These are phyloP conservation scores for Aspergillus sparsus DNA, from an alignment of 495 filamentous ascomycete species.

Conservation along the genomic window DNA sequence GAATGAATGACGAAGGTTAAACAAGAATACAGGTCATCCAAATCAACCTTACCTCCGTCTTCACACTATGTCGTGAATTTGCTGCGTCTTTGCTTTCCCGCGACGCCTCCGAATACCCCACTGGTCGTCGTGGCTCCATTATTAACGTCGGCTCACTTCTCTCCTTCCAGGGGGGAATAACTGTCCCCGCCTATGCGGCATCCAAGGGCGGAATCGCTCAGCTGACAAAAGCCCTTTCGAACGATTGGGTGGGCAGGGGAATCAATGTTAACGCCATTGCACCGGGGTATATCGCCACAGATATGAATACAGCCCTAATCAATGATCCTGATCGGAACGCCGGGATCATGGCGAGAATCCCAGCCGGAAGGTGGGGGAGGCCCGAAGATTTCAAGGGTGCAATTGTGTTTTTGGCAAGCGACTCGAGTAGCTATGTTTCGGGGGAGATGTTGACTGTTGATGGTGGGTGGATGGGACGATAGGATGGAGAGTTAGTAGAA, in stretches of 20 bases:
- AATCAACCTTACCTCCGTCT: constrained; percentile 81
- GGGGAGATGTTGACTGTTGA: constrained; percentile 79
- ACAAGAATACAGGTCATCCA: constrained; percentile 61
- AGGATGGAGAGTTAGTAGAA: constrained; percentile 4
- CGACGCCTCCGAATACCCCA: constrained; percentile 47
- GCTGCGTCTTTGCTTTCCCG: constrained; percentile 79
- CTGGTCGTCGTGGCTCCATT: constrained; percentile 68
- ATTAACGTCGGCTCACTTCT: constrained; percentile 86
- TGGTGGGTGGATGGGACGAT: constrained; percentile 90
- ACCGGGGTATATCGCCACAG: constrained; percentile 82
- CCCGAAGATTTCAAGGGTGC: constrained; percentile 44
- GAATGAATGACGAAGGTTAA: too few relatives aligned
- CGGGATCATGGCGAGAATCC: constrained; percentile 80
- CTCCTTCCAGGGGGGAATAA: constrained; percentile 88
- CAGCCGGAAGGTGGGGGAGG: constrained; percentile 66
- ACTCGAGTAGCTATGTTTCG: constrained; percentile 74
- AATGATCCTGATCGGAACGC: constrained; percentile 65
- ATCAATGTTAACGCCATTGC: constrained; percentile 82
- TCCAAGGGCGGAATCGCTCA: constrained; percentile 85
- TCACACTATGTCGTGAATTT: constrained; percentile 79
- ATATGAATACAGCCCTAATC: constrained; percentile 87
- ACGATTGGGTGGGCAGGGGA: constrained; percentile 80
- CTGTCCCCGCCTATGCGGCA: constrained; percentile 87
- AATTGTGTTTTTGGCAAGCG: constrained; percentile 42
- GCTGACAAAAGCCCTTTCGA: constrained; percentile 83